phyloP scores from a whole-genome alignment of 495 filamentous ascomycete species.

The Penicillium subrubescens region DNA sequence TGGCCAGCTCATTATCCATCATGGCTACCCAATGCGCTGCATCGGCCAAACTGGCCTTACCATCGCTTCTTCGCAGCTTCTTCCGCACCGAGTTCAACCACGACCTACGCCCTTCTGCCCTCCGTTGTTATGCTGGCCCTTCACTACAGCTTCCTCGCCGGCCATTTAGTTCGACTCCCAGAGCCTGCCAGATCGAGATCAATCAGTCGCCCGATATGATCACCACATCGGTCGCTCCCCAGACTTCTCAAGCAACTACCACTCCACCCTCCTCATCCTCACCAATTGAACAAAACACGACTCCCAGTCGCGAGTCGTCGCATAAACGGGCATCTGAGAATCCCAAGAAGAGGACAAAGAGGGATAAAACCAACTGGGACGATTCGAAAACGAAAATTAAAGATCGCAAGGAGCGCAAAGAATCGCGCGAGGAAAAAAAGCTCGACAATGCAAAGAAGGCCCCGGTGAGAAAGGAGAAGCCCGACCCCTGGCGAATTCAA shows the following conservation, averaged over 20 bases:
- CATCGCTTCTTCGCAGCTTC: conserved; percentile 25
- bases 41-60: conserved; percentile 29
- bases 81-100: conserved; percentile 29
- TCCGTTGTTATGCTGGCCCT: conserved; percentile 4
- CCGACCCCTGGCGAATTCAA: conserved; percentile 68
- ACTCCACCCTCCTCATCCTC: neutral
- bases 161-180: conserved; percentile 16
- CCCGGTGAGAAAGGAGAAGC: conserved; percentile 32
- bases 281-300: neutral
- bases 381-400: neutral
- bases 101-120: conserved; percentile 5
- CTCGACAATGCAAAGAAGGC: conserved; percentile 9
- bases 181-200: neutral
- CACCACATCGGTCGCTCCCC: neutral
- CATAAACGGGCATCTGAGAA: neutral
- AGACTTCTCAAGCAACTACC: neutral
- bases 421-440: conserved; percentile 10
- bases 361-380: neutral
- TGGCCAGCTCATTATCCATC: neutral
- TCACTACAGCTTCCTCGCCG: conserved; percentile 11
- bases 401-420: neutral
- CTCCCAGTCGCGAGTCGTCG: neutral
- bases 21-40: conserved; percentile 29
- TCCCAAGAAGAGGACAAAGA: neutral
- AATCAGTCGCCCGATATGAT: neutral